Evolutionary conservation across 2,329 filamentous ascomycete species (phyloP).

Genomic region (Neonectria punicea): DNA sequence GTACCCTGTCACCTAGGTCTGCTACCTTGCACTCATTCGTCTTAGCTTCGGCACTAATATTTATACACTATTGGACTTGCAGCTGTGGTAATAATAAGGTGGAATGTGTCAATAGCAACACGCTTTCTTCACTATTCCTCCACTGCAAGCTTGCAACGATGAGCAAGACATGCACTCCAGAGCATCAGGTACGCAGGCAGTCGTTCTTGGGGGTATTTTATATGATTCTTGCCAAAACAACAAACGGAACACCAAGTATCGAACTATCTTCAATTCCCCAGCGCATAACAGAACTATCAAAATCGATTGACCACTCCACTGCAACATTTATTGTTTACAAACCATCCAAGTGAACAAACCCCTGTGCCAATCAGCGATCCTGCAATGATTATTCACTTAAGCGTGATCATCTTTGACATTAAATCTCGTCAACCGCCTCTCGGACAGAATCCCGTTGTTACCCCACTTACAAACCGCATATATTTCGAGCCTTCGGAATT

Average conservation of each 20-base stretch:
- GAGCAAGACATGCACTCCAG: neutral
- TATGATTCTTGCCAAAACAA: too few relatives aligned
- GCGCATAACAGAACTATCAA: neutral
- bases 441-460: conserved; percentile 25
- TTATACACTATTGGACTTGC: neutral
- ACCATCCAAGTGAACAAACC: neutral
- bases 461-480: conserved; percentile 22
- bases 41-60: neutral
- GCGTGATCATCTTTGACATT: neutral
- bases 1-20: neutral
- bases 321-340: neutral
- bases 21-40: neutral
- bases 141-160: too few relatives aligned
- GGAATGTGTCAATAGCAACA: neutral
- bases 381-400: neutral
- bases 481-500: conserved; percentile 21
- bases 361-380: neutral
- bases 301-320: neutral
- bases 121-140: neutral
- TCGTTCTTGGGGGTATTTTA: neutral
- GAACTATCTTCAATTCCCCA: neutral
- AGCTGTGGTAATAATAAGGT: neutral
- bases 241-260: neutral
- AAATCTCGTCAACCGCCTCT: neutral
- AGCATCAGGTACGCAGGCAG: too few relatives aligned